Base-by-base conservation (phyloP, 1,139 yeast genomes). In the Geotrichum aggregatum region DNA sequence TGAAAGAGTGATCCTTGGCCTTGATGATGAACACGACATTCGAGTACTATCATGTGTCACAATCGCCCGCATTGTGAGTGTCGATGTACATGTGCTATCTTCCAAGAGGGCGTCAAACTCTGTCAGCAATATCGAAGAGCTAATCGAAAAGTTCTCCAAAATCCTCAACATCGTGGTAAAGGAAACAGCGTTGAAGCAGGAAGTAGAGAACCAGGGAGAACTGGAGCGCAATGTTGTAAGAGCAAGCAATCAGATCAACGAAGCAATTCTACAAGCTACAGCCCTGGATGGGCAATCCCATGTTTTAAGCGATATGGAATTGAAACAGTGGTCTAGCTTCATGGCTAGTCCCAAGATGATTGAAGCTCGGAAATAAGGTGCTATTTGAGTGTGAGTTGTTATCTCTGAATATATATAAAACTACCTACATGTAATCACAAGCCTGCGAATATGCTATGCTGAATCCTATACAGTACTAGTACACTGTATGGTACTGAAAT, bases 121-220 rank as follows among this genome's bases (percentile, higher is more conserved):
- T 61, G 52, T 44, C 41, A 52, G 46, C 22, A 53, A 46, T 22
- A 11, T 59, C 35, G 63, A 61, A 10, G 58, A 53, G 11, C 64
- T 75, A 31, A 66, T 71, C 26, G 65, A 62, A 6, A 69, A 68
- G 44, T 66, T 71, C 52, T 60, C 61, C 14, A 67, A 66, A 40
- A 58, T 71, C 42, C 56, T 74, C 31, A 65, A 67, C 34, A 67
- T 68, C 30, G 71, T 68, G 50, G 65, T 75, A 49, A 73, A 73
- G 58, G 82, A 76, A 22, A 72, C 68, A 43, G 77, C 79, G 13
- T 73, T 76, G 28, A 77, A 76, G 62, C 80, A 77, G 58, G 81
- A 76, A 49, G 65, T 74, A 48, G 82, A 78, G 56, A 74, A 71
- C 56, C 75, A 66, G 46, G 65, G 67, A 28, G 78, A 75, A 56